Conservation (phyloP, 2,329 filamentous ascomycete species). For the Pseudodiploospora longispora region DNA sequence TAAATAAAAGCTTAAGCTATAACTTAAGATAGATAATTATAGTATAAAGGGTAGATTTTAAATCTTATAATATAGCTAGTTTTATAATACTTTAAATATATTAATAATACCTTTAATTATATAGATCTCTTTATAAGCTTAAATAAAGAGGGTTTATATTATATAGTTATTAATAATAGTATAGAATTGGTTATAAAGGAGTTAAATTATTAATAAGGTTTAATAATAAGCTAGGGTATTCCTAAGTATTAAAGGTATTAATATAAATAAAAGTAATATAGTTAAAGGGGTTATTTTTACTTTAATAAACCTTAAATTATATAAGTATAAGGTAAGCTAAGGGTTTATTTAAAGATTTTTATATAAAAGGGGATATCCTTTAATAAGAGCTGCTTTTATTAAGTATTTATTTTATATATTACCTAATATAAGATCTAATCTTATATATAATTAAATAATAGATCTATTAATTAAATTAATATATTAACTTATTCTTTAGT, state of each 20-base stretch:
- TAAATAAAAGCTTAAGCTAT: background rate
- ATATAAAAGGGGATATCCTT: constrained; percentile 9
- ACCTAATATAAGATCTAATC: constrained; percentile 12
- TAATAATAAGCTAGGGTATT: constrained; percentile 6
- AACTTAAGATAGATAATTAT: constrained; percentile 2
- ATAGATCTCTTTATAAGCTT: constrained; percentile 11
- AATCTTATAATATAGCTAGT: constrained; percentile 8
- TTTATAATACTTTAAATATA: constrained; percentile 11
- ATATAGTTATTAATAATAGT: constrained; percentile 8
- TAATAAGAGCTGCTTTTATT: constrained; percentile 8
- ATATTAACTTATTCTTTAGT: constrained; percentile 9
- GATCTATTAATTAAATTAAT: constrained; percentile 10
- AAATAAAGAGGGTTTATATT: constrained; percentile 8
- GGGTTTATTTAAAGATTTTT: constrained; percentile 7
- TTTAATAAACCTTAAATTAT: background rate
- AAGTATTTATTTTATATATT: constrained; percentile 10
- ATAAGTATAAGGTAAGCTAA: background rate
- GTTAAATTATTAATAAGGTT: constrained; percentile 9
- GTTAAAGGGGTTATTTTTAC: constrained; percentile 6
- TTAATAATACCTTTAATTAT: constrained; percentile 3
- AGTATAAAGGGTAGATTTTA: constrained; percentile 8
- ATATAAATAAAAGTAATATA: constrained; percentile 11
- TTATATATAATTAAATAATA: constrained; percentile 9
- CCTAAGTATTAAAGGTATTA: constrained; percentile 9
- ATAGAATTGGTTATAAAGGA: constrained; percentile 2